phyloP scores from a whole-genome alignment of 768 basidiomycete species.

The Macrolepiota dolichaula region DNA sequence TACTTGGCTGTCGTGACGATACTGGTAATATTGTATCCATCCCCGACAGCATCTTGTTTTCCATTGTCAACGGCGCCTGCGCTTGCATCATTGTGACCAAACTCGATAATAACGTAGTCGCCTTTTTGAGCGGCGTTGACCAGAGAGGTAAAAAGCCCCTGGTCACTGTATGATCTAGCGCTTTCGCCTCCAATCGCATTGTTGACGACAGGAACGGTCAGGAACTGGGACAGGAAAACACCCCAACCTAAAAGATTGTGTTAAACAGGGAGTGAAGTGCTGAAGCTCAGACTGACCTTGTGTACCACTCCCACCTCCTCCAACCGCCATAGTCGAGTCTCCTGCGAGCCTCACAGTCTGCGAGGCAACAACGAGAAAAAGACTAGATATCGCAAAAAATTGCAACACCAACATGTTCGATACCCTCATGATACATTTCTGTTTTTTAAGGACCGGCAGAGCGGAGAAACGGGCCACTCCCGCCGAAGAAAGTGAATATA shows the following conservation, averaged over 20 bases:
- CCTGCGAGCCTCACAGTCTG: slow-evolving; percentile 42
- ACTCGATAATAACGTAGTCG: slow-evolving; percentile 44
- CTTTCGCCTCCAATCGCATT: slow-evolving; percentile 42
- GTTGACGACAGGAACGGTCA: slow-evolving; percentile 43
- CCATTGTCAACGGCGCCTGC: slow-evolving; percentile 38
- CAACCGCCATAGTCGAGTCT: slow-evolving; percentile 41
- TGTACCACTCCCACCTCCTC: slow-evolving; percentile 24
- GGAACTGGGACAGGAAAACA: slow-evolving; percentile 35
- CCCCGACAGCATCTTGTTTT: slow-evolving; percentile 38
- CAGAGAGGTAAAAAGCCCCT: slow-evolving; percentile 40
- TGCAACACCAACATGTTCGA: background rate
- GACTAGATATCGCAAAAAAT: background rate
- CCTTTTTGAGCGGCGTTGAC: slow-evolving; percentile 34
- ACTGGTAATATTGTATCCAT: slow-evolving; percentile 31
- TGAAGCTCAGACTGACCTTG: background rate
- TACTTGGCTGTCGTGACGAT: slow-evolving; percentile 34
- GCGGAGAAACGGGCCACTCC: background rate
- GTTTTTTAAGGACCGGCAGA: background rate
- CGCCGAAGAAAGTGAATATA: background rate
- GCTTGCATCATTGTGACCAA: slow-evolving; percentile 46
- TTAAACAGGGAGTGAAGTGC: background rate
- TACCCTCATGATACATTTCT: background rate
- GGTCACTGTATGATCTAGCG: slow-evolving; percentile 44
- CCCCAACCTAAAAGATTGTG: slow-evolving; percentile 36
- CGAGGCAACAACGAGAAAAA: background rate